These are phyloP conservation scores for Chrysanthemum seticuspe DNA, from an alignment of 129 eudicot genomes.

Conservation along the genomic window DNA sequence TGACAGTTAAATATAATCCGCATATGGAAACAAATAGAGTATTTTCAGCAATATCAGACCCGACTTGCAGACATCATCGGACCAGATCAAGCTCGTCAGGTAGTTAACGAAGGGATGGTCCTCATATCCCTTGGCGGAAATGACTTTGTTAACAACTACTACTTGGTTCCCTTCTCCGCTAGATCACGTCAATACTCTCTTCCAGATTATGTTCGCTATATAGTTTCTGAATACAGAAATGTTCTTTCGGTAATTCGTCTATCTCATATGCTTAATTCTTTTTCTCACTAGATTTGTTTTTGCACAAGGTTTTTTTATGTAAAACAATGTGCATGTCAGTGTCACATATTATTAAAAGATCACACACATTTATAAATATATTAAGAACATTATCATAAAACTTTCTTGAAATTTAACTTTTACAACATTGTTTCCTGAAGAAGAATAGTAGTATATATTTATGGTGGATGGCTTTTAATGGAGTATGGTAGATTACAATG, in stretches of 20 bases:
- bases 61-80: conserved; percentile 31
- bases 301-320: background rate
- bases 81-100: conserved; percentile 11
- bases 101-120: conserved; percentile 23
- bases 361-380: background rate
- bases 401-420: background rate
- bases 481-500: conserved; percentile 22
- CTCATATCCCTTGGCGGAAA: conserved; percentile 44
- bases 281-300: background rate
- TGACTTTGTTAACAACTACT: conserved; percentile 43
- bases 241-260: conserved; percentile 25
- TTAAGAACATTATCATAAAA: too few species aligned
- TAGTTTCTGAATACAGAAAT: conserved; percentile 33
- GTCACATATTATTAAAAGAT: background rate
- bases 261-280: too few species aligned
- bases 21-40: conserved; percentile 33
- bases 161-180: conserved; percentile 35
- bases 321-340: background rate
- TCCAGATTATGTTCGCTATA: conserved; percentile 32
- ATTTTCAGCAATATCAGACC: conserved; percentile 34
- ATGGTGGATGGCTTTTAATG: conserved; percentile 25
- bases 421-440: background rate
- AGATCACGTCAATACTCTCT: conserved; percentile 37
- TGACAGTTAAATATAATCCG: conserved; percentile 36
- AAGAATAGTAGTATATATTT: background rate